Base-by-base conservation (phyloP, 2,329 filamentous ascomycete genomes). In the Fusarium longipes region DNA sequence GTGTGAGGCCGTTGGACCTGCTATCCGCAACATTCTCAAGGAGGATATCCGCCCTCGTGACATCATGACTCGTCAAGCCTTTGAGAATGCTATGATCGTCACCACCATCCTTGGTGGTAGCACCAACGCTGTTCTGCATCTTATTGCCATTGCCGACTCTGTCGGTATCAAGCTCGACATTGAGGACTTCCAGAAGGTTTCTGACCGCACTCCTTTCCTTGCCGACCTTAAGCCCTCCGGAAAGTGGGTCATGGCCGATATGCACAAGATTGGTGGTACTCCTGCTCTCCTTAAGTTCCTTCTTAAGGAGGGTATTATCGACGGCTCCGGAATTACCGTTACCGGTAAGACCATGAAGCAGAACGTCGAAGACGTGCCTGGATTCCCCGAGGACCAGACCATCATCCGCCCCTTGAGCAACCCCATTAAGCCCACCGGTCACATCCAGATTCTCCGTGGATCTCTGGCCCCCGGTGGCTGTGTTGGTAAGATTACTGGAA, bases 401-500 rank as follows among this genome's bases (percentile, higher is more conserved):
- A 91, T 97, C 74, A 96, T 97, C 78, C 90, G 91, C 8, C 88
- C 91, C 5, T 81, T 97, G 43, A 85, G 85, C 77, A 91, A 93
- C 78, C 93, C 93, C 15, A 95, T 97, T 83, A 97, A 97, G 81
- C 74, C 86, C 0, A 94, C 91, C 0, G 94, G 93, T 30, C 93
- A 97, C 77, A 89, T 97, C 67, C 92, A 96, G 82, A 96, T 97
- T 70, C 85, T 97, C 29, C 89, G 89, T 65, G 93, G 93, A 36
- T 93, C 93, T 61, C 87, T 97, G 35, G 93, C 94, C 1, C 94
- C 93, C 3, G 91, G 90, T 11, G 94, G 93, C 48, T 92, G 92
- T 1, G 93, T 97, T 12, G 93, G 93, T 64, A 97, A 97, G 81
- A 97, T 97, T 78, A 97, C 93, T 0, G 93, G 93, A 48, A 97